Evolutionary conservation across 257 asterid species (phyloP), one percentile per base, ranked within the genome.

Genomic region (Jaltomata sinuosa): DNA sequence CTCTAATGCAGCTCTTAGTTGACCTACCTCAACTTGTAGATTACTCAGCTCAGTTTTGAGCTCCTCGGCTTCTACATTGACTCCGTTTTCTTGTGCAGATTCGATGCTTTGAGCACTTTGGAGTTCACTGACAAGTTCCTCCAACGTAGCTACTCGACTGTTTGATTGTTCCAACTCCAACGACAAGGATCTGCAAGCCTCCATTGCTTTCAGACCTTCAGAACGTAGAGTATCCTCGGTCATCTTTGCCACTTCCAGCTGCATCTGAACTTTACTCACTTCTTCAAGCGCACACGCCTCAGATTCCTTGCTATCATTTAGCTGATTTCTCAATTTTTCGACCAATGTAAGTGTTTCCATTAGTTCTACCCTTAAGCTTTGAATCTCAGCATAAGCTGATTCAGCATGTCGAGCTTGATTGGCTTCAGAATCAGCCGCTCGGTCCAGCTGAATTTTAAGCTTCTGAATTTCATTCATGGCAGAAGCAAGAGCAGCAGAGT

Each of bases 391-490:
- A 59, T 88, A 80, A 16, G 99, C 96, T 11, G 94, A 89, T 85
- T 96, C 98, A 12, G 97, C 93, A 42, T 89, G 97, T 53, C 98
- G 16, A 64, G 94, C 94, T 80, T 90, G 97, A 54, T 94, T 86
- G 65, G 93, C 90, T 85, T 92, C 97, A 1, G 96, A 92, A 78
- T 94, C 97, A 16, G 89, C 87, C 54, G 89, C 83, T 54, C 90
- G 79, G 54, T 90, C 93, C 6, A 96, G 83, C 85, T 93, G 97
- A 53, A 34, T 34, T 85, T 92, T 95, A 81, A 97, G 98, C 89
- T 90, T 89, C 87, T 91, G 98, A 45, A 93, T 91, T 90, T 96
- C 99, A 81, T 87, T 90, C 87, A 90, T 85, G 21, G 98, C 95
- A 72, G 96, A 89, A 83, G 94, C 89, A 64, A 94, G 85, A 18